phyloP scores from a whole-genome alignment of 768 basidiomycete genomes.

The Obba rivulosa region DNA sequence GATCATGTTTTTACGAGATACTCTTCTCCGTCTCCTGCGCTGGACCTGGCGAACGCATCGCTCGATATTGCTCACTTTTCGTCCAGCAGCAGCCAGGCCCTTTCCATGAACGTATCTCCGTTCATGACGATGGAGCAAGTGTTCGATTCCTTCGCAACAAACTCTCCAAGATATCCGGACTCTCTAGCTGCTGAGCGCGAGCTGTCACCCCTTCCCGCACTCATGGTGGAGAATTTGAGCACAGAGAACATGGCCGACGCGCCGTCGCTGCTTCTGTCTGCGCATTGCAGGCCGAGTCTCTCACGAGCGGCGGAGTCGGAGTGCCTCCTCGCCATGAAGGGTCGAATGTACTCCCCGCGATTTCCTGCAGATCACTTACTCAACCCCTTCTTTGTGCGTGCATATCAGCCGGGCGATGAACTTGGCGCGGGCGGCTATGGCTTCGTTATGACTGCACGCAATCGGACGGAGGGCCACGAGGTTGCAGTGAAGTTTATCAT shows the following conservation, averaged over 20 bases:
- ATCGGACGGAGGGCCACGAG: constrained; percentile 53
- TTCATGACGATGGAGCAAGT: constrained; percentile 15
- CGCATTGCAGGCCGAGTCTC: constrained; percentile 1
- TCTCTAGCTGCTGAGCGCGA: constrained; percentile 11
- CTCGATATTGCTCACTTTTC: constrained; percentile 20
- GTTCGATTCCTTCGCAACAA: constrained; percentile 8
- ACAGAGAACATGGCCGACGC: constrained; percentile 11
- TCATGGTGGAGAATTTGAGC: constrained; percentile 17
- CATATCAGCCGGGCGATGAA: constrained; percentile 65
- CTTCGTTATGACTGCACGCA: constrained; percentile 84
- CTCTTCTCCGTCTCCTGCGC: constrained; percentile 14
- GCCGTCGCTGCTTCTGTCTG: constrained; percentile 12
- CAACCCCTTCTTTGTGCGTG: constrained; percentile 50
- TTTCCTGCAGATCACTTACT: constrained; percentile 62
- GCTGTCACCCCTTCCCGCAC: constrained; percentile 19
- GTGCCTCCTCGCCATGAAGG: constrained; percentile 10
- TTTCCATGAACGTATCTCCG: constrained; percentile 13
- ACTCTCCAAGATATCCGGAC: background rate
- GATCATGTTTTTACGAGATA: constrained; percentile 9
- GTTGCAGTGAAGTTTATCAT: constrained; percentile 96
- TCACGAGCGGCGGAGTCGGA: constrained; percentile 3
- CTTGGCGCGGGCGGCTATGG: constrained; percentile 92
- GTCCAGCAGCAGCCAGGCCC: constrained; percentile 9
- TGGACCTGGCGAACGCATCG: constrained; percentile 20
- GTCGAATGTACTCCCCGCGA: constrained; percentile 36